Percentiles rank a stretch among this genome's conserved stretches.
phyloP scores from a whole-genome alignment of 441 rosid genomes.

The Gossypium trilobum region DNA sequence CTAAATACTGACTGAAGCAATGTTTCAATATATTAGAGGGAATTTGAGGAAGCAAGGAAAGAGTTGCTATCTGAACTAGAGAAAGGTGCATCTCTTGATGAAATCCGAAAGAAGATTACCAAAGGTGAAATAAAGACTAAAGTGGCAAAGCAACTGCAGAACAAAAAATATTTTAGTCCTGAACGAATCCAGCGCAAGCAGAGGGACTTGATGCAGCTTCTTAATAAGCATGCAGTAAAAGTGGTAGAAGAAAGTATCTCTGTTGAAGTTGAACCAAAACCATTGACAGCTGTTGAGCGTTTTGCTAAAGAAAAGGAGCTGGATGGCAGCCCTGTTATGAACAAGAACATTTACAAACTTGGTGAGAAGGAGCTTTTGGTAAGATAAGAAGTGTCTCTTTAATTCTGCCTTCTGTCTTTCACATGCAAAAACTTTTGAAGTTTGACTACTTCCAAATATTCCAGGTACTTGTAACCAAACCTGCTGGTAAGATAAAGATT shows the following conservation, averaged over 20 bases:
- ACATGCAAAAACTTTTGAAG: constrained; percentile 16
- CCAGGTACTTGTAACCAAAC: constrained; percentile 68
- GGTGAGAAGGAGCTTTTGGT: constrained; percentile 65
- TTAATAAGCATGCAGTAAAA: constrained; percentile 42
- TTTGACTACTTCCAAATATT: constrained; percentile 18
- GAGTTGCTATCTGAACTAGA: constrained; percentile 54
- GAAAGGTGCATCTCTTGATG: constrained; percentile 49
- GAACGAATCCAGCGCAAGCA: constrained; percentile 69
- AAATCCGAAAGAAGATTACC: constrained; percentile 41
- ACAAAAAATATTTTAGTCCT: constrained; percentile 30
- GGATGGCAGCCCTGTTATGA: constrained; percentile 40
- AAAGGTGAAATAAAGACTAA: constrained; percentile 50
- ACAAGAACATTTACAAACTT: constrained; percentile 63
- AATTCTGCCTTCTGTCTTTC: constrained; percentile 6
- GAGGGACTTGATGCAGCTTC: constrained; percentile 59
- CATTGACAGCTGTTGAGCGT: constrained; percentile 51
- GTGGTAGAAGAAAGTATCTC: constrained; percentile 25
- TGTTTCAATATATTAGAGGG: constrained; percentile 33
- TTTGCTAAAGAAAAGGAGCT: constrained; percentile 54
- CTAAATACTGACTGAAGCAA: constrained; percentile 7
- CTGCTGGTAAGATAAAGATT: constrained; percentile 55
- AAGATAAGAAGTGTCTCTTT: constrained; percentile 26
- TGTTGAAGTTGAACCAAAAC: constrained; percentile 43
- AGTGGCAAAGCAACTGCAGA: constrained; percentile 46
- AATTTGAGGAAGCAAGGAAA: constrained; percentile 63